A percentile compares a stretch with the other conserved stretches of the same genome.
Evolutionary conservation across 192 early-diverging fungal genomes (phyloP).

Genomic region (Linnemannia hyalina): DNA sequence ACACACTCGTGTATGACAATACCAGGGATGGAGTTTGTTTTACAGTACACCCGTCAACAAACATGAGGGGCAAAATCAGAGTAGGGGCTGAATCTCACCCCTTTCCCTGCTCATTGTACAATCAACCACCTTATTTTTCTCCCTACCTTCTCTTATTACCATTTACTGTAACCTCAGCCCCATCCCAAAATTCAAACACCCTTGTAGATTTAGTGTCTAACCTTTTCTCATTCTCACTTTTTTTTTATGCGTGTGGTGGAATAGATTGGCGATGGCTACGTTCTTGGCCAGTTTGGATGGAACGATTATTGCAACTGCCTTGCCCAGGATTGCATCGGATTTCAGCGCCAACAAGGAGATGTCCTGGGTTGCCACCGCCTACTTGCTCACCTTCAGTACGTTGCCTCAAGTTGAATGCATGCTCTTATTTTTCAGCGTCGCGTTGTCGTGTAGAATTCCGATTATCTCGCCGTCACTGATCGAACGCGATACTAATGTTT

Average conservation of each 20-base stretch:
- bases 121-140: too few species aligned
- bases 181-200: background rate
- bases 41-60: background rate
- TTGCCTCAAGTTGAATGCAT: background rate
- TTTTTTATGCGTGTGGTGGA: background rate
- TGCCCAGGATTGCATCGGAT: constrained; percentile 71
- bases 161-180: background rate
- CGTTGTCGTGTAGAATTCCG: background rate
- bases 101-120: too few species aligned
- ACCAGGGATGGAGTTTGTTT: too few species aligned
- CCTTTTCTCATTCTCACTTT: background rate
- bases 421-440: too few species aligned
- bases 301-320: constrained; percentile 73
- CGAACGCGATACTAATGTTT: background rate
- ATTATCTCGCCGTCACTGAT: background rate
- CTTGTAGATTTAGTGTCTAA: too few species aligned
- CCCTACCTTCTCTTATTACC: too few species aligned
- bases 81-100: too few species aligned
- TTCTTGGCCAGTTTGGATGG: constrained; percentile 74
- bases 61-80: too few species aligned
- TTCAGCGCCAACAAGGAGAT: constrained; percentile 72
- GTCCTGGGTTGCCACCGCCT: constrained; percentile 85
- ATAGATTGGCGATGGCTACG: constrained; percentile 63
- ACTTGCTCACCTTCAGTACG: constrained; percentile 68
- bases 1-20: background rate